Conservation (phyloP, 2,329 filamentous ascomycete genomes). For the Elsinoe necatrix region DNA sequence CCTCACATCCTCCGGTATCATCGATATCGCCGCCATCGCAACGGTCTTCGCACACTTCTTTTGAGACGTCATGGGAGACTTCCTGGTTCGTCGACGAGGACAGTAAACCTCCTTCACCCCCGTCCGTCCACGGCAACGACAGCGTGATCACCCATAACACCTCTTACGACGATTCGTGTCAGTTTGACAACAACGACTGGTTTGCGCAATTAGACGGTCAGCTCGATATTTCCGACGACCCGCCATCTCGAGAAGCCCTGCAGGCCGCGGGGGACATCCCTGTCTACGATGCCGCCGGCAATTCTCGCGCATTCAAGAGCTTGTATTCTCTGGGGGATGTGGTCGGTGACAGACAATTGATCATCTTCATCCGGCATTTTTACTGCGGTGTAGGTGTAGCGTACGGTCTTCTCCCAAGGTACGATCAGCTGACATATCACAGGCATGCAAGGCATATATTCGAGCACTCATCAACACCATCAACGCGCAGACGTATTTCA, state of each 20-base stretch:
- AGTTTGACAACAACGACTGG: conserved; percentile 28
- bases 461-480: conserved; percentile 29
- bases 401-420: neutral
- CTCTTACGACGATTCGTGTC: conserved; percentile 7
- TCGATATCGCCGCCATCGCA: conserved; percentile 5
- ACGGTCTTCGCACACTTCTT: conserved; percentile 9
- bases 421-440: conserved; percentile 1
- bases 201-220: conserved; percentile 28
- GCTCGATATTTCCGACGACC: conserved; percentile 26
- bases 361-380: conserved; percentile 36
- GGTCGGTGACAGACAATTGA: conserved; percentile 31
- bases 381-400: conserved; percentile 30
- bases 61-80: conserved; percentile 8
- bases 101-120: conserved; percentile 2
- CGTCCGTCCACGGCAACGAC: neutral
- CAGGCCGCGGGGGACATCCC: conserved; percentile 29
- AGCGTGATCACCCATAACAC: neutral
- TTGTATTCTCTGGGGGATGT: conserved; percentile 47
- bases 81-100: conserved; percentile 14
- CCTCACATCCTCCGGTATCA: conserved; percentile 2
- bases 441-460: conserved; percentile 33
- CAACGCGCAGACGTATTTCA: conserved; percentile 30
- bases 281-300: conserved; percentile 54
- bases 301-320: conserved; percentile 53
- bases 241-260: conserved; percentile 28